phyloP scores from a whole-genome alignment of 2,329 filamentous ascomycete genomes.

The Cylindrodendrum hubeiense region DNA sequence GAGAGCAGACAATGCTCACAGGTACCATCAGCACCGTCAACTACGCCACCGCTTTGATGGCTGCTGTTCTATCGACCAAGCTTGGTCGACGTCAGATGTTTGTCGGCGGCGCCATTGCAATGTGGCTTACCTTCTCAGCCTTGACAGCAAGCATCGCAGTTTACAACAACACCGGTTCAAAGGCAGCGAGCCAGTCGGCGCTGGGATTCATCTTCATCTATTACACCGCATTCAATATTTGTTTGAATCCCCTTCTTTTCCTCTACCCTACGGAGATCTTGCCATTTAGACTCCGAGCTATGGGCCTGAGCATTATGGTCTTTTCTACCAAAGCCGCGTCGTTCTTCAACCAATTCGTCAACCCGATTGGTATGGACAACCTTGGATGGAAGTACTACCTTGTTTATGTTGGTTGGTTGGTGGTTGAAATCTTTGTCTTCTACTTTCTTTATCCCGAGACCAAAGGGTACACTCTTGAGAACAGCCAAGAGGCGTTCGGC shows the following conservation, averaged over 20 bases:
- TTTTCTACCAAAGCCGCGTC: slow-evolving; percentile 31
- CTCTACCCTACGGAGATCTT: slow-evolving; percentile 29
- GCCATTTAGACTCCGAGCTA: slow-evolving; percentile 31
- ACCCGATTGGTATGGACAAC: slow-evolving; percentile 42
- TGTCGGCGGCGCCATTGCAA: slow-evolving; percentile 27
- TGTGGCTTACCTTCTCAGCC: slow-evolving; percentile 29
- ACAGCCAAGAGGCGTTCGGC: slow-evolving; percentile 30
- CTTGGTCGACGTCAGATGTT: slow-evolving; percentile 30
- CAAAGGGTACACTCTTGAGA: slow-evolving; percentile 50
- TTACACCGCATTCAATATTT: slow-evolving; percentile 29
- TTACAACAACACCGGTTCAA: slow-evolving; percentile 28
- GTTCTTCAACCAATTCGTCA: slow-evolving; percentile 35
- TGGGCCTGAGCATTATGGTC: slow-evolving; percentile 26
- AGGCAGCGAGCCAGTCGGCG: slow-evolving; percentile 27
- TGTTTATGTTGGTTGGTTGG: slow-evolving; percentile 40
- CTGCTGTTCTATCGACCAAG: slow-evolving; percentile 25
- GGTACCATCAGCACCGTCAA: slow-evolving; percentile 30
- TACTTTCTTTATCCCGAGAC: slow-evolving; percentile 61
- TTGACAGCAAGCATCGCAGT: slow-evolving; percentile 29
- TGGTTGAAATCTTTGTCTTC: slow-evolving; percentile 38
- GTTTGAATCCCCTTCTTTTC: slow-evolving; percentile 28
- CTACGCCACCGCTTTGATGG: slow-evolving; percentile 22
- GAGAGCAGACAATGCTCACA: slow-evolving; percentile 27
- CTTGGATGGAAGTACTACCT: slow-evolving; percentile 38
- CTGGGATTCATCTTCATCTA: slow-evolving; percentile 36